Conservation (phyloP, 345 rosid genomes). For the Brassica carinata region DNA sequence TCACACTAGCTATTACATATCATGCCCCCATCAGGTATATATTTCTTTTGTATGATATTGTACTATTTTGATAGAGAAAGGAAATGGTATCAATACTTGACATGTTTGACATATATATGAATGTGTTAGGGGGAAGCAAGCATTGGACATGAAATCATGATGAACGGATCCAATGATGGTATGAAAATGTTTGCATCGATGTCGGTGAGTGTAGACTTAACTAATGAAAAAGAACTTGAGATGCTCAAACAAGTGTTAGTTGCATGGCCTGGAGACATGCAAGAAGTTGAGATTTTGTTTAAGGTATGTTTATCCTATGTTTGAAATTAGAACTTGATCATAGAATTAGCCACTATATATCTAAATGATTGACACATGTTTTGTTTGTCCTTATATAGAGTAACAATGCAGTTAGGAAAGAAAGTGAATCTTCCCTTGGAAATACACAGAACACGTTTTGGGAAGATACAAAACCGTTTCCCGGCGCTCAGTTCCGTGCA, state of each 20-base stretch:
- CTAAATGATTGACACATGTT: background rate
- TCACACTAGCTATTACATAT: background rate
- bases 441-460: background rate
- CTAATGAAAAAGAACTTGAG: background rate
- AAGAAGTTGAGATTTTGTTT: background rate
- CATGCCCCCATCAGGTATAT: constrained; percentile 4
- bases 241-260: background rate
- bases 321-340: too few species aligned
- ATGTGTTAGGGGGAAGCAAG: background rate
- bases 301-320: too few species aligned
- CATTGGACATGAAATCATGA: background rate
- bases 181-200: background rate
- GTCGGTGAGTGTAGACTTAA: constrained; percentile 7
- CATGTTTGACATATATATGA: background rate
- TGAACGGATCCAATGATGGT: background rate
- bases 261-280: background rate
- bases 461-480: constrained; percentile 13
- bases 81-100: background rate
- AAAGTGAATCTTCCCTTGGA: background rate
- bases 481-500: background rate
- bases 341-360: too few species aligned
- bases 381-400: background rate
- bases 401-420: background rate
- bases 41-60: background rate
- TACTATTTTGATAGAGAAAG: background rate